phyloP scores from a whole-genome alignment of 1,284 basidiomycete genomes.

The Malassezia sp. region DNA sequence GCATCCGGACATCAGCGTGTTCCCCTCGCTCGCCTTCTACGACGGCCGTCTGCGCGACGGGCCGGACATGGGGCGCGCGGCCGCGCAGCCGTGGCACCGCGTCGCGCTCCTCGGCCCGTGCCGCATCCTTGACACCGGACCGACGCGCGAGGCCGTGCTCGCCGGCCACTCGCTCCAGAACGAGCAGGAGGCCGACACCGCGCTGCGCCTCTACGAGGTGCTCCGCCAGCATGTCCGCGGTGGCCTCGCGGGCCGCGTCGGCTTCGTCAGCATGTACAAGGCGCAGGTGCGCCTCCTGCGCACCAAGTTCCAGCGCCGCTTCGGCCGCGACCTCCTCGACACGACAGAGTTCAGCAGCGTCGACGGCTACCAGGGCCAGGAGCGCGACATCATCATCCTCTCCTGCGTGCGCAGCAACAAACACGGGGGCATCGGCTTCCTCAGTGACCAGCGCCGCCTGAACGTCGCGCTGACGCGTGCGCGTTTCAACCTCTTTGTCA shows the following conservation, averaged over 20 bases:
- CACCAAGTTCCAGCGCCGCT: conserved; percentile 59
- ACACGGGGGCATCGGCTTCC: conserved; percentile 60
- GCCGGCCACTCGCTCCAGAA: conserved; percentile 68
- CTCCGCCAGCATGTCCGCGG: conserved; percentile 55
- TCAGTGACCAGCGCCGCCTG: conserved; percentile 36
- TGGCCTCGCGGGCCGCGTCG: conserved; percentile 69
- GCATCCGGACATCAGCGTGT: conserved; percentile 86
- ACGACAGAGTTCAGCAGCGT: conserved; percentile 92
- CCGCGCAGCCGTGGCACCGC: conserved; percentile 72
- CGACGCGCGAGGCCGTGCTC: conserved; percentile 53
- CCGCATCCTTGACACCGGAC: conserved; percentile 57
- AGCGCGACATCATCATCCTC: conserved; percentile 99
- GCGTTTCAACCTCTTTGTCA: conserved; percentile 80
- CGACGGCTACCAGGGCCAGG: conserved; percentile 97
- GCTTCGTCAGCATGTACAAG: conserved; percentile 88
- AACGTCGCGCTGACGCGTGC: conserved; percentile 96
- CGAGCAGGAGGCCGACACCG: conserved; percentile 61
- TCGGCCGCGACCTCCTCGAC: conserved; percentile 58
- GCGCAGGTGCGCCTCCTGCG: conserved; percentile 75
- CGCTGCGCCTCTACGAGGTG: conserved; percentile 66
- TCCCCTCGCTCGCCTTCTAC: conserved; percentile 87
- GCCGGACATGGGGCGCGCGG: conserved; percentile 73
- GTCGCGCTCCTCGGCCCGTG: conserved; percentile 73
- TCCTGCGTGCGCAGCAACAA: conserved; percentile 78
- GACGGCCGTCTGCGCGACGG: conserved; percentile 70